Evolutionary conservation across 768 basidiomycete genomes (phyloP), one percentile per base, ranked within the genome.

Genomic region (Tricholoma bakamatsutake): DNA sequence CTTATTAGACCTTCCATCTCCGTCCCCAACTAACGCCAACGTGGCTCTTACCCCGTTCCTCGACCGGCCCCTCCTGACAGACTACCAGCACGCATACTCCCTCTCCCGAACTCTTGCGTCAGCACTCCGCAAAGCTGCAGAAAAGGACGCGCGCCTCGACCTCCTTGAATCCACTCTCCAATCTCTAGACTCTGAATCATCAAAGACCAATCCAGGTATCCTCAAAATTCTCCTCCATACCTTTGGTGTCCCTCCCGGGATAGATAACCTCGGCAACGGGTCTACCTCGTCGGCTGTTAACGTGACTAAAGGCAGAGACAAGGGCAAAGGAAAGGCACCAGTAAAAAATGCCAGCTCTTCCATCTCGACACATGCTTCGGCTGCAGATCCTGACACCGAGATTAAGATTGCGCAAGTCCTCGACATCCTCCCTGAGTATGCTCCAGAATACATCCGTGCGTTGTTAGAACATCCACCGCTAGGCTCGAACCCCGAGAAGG

Each of bases 1-100:
- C 0, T 71, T 91, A 12, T 71, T 86, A 27, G 79, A 82, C 10
- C 59, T 81, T 9, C 72, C 75, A 7, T 73, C 73, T 1, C 51
- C 63, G 6, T 42, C 61, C 8, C 56, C 49, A 15, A 53, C 55
- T 6, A 31, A 48, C 5, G 2, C 15, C 15, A 31, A 10, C 46
- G 8, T 31, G 17, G n/a, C 53, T 13, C 62, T 64, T 1, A 80
- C 73, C 13, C 81, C 83, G 3, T 91, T 89, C 70, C 76, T 89
- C 57, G 81, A 89, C 62, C 80, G 78, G 27, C 65, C 87, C 10
- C 75, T 92, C 21, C 68, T 92, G 10, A 78, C 77, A 5, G 90
- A 92, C 63, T 90, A 91, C 67, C 84, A 90, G 56, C 75, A 83
- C 40, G 71, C 83, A 1, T 87, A 90, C 66, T 75, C 81, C 48